Evolutionary conservation across 345 rosid species (phyloP).

Genomic region (Pistacia vera): DNA sequence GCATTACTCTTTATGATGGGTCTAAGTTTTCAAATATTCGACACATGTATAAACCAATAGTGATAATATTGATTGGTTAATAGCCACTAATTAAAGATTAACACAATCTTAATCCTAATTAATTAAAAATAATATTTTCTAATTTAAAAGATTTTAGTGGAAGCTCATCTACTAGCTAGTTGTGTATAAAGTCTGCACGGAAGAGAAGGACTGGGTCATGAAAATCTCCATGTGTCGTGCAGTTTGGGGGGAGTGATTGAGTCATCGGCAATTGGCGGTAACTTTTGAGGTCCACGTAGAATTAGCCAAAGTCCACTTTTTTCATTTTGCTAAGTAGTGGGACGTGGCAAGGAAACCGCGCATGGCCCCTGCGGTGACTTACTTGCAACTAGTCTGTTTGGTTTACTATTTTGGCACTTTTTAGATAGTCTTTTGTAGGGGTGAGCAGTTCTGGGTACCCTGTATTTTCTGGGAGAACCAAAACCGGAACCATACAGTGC

Average conservation of each 20-base stretch:
- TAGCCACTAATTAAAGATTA: background rate
- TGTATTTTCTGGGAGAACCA: too few relatives aligned
- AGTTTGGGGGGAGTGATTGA: background rate
- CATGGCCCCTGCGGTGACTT: constrained; percentile 2
- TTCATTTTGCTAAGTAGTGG: background rate
- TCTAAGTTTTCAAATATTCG: background rate
- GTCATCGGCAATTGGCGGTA: background rate
- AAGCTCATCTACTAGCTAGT: background rate
- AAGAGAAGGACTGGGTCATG: background rate
- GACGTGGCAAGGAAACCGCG: background rate
- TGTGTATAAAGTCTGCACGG: background rate
- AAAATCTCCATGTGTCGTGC: background rate
- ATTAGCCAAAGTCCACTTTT: background rate
- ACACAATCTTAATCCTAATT: background rate
- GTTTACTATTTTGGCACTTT: too few relatives aligned
- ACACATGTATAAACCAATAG: too few relatives aligned
- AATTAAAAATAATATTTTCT: background rate
- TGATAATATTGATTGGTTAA: background rate
- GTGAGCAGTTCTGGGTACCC: too few relatives aligned
- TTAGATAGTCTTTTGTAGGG: too few relatives aligned
- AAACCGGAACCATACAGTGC: too few relatives aligned
- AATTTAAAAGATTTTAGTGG: background rate
- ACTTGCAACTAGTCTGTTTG: background rate
- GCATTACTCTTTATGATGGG: background rate
- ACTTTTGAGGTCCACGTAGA: background rate